phyloP scores from a whole-genome alignment of 1,284 basidiomycete species.

The Moniliella sp. region DNA sequence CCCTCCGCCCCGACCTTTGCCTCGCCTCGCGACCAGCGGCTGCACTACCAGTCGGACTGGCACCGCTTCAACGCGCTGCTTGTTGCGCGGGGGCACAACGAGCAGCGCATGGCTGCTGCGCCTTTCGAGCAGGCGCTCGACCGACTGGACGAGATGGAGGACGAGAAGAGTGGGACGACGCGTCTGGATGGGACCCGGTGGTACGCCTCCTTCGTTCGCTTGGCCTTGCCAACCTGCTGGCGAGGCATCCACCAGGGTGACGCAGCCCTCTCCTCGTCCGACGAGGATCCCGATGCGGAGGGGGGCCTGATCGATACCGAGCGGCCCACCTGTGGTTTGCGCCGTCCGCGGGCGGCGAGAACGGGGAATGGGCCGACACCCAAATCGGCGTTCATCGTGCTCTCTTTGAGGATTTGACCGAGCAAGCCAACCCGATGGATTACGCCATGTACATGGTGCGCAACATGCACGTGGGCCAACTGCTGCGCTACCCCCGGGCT shows the following conservation, averaged over 20 bases:
- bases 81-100: constrained; percentile 1
- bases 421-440: neutral
- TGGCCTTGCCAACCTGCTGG: constrained; percentile 8
- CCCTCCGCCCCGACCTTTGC: constrained; percentile 42
- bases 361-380: constrained; percentile 40
- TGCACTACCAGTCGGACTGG: constrained; percentile 85
- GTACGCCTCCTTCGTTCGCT: too few relatives aligned
- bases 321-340: constrained; percentile 68
- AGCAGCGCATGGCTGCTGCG: neutral
- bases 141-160: too few relatives aligned
- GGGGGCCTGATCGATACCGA: constrained; percentile 37
- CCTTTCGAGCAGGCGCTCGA: constrained; percentile 11
- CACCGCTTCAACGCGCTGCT: constrained; percentile 84
- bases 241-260: constrained; percentile 16
- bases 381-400: constrained; percentile 73
- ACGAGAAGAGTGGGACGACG: too few relatives aligned
- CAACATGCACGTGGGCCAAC: constrained; percentile 3
- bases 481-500: too few relatives aligned
- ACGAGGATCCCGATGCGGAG: constrained; percentile 40
- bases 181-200: constrained; percentile 3
- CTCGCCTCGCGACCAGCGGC: constrained; percentile 58
- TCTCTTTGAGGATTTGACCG: constrained; percentile 42
- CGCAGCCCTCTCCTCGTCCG: neutral
- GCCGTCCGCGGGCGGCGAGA: constrained; percentile 35
- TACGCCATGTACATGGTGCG: neutral